Conservation (phyloP, 2,329 filamentous ascomycete species). For the Trichoderma atrobrunneum region DNA sequence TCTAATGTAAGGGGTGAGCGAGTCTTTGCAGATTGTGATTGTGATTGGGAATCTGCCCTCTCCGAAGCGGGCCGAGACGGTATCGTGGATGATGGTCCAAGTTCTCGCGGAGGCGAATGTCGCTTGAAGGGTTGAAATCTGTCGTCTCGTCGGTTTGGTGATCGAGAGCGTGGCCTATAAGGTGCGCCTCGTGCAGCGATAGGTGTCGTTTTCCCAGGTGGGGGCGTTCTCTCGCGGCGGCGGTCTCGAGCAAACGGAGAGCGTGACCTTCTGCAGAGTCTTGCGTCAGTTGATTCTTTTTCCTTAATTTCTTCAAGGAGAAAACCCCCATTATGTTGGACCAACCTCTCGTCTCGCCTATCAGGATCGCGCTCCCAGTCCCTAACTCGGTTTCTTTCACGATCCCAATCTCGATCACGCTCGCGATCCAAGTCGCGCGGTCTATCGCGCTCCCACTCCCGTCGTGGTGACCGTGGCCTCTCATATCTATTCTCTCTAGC, state of each 20-base stretch:
- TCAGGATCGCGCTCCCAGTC: constrained; percentile 37
- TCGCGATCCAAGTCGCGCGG: constrained; percentile 34
- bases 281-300: constrained; percentile 23
- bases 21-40: constrained; percentile 42
- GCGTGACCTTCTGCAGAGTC: constrained; percentile 50
- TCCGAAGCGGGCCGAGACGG: constrained; percentile 51
- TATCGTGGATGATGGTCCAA: constrained; percentile 48
- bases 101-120: constrained; percentile 48
- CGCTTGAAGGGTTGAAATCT: constrained; percentile 45
- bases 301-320: background rate
- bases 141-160: constrained; percentile 47
- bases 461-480: constrained; percentile 38
- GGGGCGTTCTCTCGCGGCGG: constrained; percentile 37
- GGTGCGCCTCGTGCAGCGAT: constrained; percentile 38
- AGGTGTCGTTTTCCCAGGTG: constrained; percentile 30
- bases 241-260: constrained; percentile 52
- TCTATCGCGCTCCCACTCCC: constrained; percentile 37
- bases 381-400: constrained; percentile 26
- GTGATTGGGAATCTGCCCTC: constrained; percentile 52
- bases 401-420: constrained; percentile 32
- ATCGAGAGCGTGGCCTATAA: constrained; percentile 54
- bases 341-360: constrained; percentile 43
- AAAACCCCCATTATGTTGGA: background rate
- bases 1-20: constrained; percentile 48
- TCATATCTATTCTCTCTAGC: constrained; percentile 38